Evolutionary conservation across 305 asterid genomes (phyloP), one percentile per base, ranked within the genome.

Genomic region (Solanum hybrid): DNA sequence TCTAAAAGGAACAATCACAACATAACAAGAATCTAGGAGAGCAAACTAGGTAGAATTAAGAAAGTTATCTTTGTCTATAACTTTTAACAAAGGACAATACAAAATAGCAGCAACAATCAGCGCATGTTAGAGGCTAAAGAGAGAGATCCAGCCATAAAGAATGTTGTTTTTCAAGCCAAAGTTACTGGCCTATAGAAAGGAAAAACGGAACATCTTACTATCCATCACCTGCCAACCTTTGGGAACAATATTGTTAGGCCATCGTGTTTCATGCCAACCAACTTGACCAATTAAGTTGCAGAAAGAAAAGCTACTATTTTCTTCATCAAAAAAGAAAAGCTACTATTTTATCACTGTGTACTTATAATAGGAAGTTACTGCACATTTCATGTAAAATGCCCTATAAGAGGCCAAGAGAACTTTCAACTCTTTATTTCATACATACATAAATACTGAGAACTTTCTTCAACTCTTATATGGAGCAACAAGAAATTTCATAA

Each of bases 241-340:
- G 76, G 88, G 76, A 5, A 61, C 75, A 31, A 13, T 85, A 85
- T 5, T 20, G 14, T 83, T 36, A 83, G 87, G 74, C 39, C 37
- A 42, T 34, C 24, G 24, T 83, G 29, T 35, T 83, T 83, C 87
- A 29, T 3, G 34, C 74, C 74, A 83, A 67, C 73, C 37, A 31
- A 46, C 35, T 46, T 83, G 87, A 82, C 87, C 67, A 82, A 82
- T 26, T 40, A 40, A 82, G 71, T 82, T 82, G 87, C 87, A 83
- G 74, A 83, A 83, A 83, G 74, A 28, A 46, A 83, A 28, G 18
- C 39, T 79, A n/a, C 24, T 8, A 39, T 13, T 51, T 10, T 40
- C 57, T 42, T 42, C 57, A 42, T 42, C 57, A 42, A 42, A 42
- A 82, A 83, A 42, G 73, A 28, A 42, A 83, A 26, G 36, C 37